Conservation (phyloP, 2,329 filamentous ascomycete species). For the Thielaviopsis populi region DNA sequence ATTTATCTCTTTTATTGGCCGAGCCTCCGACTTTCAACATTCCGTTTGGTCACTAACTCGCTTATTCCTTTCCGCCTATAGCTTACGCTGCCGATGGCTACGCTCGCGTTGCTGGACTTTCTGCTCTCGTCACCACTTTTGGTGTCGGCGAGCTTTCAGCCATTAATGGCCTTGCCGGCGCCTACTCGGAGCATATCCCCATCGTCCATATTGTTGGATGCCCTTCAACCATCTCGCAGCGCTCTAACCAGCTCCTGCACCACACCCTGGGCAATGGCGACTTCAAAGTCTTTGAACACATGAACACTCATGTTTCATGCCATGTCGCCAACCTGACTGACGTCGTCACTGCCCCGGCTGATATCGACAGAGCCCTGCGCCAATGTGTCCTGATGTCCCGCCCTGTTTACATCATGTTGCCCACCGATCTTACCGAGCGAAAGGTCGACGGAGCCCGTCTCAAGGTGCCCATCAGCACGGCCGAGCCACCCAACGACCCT, state of each 20-base stretch:
- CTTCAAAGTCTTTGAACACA: constrained; percentile 68
- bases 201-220: constrained; percentile 53
- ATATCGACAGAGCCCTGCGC: constrained; percentile 64
- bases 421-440: constrained; percentile 63
- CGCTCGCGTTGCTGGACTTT: constrained; percentile 55
- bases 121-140: constrained; percentile 59
- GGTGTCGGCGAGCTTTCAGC: constrained; percentile 62
- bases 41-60: constrained; percentile 14
- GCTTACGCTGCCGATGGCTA: constrained; percentile 72
- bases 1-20: background rate
- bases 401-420: constrained; percentile 72
- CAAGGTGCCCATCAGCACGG: constrained; percentile 53
- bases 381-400: constrained; percentile 60
- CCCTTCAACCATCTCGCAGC: constrained; percentile 34
- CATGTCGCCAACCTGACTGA: constrained; percentile 56
- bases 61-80: constrained; percentile 21
- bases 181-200: constrained; percentile 57
- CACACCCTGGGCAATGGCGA: constrained; percentile 65
- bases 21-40: background rate
- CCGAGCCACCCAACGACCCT: constrained; percentile 46
- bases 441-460: constrained; percentile 62
- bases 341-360: constrained; percentile 50
- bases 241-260: constrained; percentile 38
- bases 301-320: constrained; percentile 58
- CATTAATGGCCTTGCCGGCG: constrained; percentile 58